A percentile compares a stretch with the other conserved stretches of the same genome.
Conservation (phyloP, 495 filamentous ascomycete genomes). For the Hypoxylon lenormandii region DNA sequence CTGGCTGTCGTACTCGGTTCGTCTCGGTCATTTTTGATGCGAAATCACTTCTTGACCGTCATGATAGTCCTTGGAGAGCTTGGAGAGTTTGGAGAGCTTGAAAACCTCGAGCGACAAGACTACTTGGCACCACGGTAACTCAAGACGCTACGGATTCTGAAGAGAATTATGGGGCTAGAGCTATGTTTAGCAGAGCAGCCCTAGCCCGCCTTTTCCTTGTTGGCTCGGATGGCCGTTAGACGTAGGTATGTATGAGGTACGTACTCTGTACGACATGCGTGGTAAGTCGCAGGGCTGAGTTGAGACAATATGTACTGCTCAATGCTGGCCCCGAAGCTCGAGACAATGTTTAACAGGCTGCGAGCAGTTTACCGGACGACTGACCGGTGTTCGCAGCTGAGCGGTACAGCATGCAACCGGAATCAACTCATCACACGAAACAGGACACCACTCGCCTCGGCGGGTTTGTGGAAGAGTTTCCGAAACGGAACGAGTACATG, state of each 20-base stretch:
- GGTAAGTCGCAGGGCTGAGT: constrained; percentile 33
- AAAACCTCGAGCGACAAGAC: constrained; percentile 2
- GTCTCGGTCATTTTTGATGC: constrained; percentile 14
- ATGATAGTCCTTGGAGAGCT: constrained; percentile 1
- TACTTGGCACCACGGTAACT: constrained; percentile 10
- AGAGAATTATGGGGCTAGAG: constrained; percentile 31
- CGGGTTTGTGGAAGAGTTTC: constrained; percentile 30
- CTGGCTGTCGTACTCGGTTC: constrained; percentile 23
- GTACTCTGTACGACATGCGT: constrained; percentile 19
- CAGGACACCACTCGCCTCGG: constrained; percentile 23
- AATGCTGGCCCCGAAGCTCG: constrained; percentile 26
- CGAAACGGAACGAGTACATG: constrained; percentile 30
- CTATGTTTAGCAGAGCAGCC: constrained; percentile 37
- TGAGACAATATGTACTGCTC: constrained; percentile 23
- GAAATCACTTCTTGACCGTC: constrained; percentile 9
- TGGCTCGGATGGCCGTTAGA: constrained; percentile 10
- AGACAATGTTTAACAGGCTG: constrained; percentile 18
- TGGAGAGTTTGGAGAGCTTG: not conserved
- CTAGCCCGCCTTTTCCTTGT: constrained; percentile 13
- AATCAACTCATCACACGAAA: constrained; percentile 28
- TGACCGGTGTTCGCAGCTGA: constrained; percentile 12
- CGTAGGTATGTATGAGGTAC: not conserved
- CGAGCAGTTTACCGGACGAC: constrained; percentile 15
- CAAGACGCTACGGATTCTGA: constrained; percentile 8
- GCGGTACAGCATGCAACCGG: constrained; percentile 19